These are phyloP conservation scores for Paramecium octaurelia DNA, from an alignment of 73 alveolate genomes.

Conservation along the genomic window DNA sequence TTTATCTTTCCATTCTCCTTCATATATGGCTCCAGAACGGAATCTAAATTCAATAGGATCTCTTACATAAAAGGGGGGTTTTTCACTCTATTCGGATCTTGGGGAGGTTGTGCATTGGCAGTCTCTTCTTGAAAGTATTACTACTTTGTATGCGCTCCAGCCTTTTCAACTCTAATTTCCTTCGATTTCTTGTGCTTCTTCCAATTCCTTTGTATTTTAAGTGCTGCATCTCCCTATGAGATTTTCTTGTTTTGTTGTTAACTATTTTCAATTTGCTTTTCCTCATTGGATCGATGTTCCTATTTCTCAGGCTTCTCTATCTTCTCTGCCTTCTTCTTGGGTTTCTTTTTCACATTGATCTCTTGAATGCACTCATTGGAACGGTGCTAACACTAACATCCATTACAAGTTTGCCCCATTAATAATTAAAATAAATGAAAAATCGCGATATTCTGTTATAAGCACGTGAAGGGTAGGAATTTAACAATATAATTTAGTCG, in stretches of 20 bases:
- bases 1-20: conserved; percentile 88
- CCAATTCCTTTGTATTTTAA: conserved; percentile 7
- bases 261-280: background rate
- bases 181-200: background rate
- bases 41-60: background rate
- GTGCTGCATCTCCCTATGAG: background rate
- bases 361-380: background rate
- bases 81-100: background rate
- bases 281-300: background rate
- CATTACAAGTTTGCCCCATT: background rate
- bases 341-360: background rate
- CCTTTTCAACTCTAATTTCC: background rate
- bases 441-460: background rate
- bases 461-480: background rate
- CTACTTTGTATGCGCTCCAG: background rate
- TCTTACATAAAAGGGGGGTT: background rate
- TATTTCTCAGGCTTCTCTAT: background rate
- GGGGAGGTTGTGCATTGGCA: background rate
- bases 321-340: background rate
- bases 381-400: background rate
- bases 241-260: background rate
- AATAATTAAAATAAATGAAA: background rate
- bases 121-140: background rate
- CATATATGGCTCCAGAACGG: conserved; percentile 79
- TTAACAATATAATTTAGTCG: background rate